phyloP scores from a whole-genome alignment of 106 monocot genomes.

The Dendrobium officinale region DNA sequence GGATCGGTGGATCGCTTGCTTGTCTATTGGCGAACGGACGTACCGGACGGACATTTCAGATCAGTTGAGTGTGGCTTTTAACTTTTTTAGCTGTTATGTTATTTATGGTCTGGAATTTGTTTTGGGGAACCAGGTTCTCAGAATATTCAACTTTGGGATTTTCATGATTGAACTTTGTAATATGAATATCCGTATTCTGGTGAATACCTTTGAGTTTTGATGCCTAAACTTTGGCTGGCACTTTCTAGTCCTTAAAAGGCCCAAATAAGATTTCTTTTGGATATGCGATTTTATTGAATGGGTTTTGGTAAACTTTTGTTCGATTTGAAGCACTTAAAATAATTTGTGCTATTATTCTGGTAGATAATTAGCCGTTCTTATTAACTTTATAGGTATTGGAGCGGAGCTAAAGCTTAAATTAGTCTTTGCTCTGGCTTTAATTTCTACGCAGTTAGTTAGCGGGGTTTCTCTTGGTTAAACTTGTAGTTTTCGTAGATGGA shows the following conservation, averaged over 20 bases:
- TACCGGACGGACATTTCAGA: constrained; percentile 65
- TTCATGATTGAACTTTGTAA: background rate
- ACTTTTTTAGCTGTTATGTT: background rate
- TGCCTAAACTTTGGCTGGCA: background rate
- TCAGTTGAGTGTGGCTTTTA: constrained; percentile 43
- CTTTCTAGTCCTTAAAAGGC: background rate
- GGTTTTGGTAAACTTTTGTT: background rate
- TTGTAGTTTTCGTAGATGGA: background rate
- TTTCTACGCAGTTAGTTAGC: background rate
- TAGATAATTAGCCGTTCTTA: background rate
- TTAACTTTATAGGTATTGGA: background rate
- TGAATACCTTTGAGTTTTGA: background rate
- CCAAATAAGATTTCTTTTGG: background rate
- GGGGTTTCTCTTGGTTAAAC: background rate
- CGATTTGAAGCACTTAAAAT: background rate
- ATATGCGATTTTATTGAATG: background rate
- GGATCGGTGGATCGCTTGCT: constrained; percentile 77
- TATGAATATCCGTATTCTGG: background rate
- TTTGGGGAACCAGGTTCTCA: background rate
- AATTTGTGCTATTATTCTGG: too few species aligned
- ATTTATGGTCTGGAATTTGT: background rate
- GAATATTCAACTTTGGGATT: constrained; percentile 2
- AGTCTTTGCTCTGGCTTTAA: background rate
- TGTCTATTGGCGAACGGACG: constrained; percentile 75
- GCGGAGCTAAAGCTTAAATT: background rate